phyloP scores from a whole-genome alignment of 148 eudicot genomes.

The Vaccinium myrtillus region DNA sequence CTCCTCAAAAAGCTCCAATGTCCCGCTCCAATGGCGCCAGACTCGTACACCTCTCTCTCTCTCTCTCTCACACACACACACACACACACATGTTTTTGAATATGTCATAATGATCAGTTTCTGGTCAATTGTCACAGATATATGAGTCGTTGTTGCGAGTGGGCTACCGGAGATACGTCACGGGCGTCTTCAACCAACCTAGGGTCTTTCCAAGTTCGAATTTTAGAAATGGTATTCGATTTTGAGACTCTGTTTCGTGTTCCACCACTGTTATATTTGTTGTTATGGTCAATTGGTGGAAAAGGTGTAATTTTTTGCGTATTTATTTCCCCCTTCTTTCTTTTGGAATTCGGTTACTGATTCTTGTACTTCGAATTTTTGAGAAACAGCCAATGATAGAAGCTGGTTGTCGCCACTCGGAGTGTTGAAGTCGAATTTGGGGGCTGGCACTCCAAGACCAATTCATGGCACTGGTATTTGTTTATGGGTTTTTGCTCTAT shows the following conservation, averaged over 20 bases:
- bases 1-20: constrained; percentile 22
- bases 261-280: neutral
- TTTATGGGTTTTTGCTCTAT: neutral
- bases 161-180: constrained; percentile 34
- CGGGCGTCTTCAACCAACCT: constrained; percentile 27
- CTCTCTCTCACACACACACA: neutral
- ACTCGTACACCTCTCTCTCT: constrained; percentile 16
- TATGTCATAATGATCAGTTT: neutral
- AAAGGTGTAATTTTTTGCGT: neutral
- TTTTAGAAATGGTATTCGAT: constrained; percentile 35
- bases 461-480: constrained; percentile 78
- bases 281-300: neutral
- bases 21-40: constrained; percentile 33
- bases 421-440: constrained; percentile 29
- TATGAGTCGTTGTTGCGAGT: constrained; percentile 30
- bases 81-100: too few relatives aligned
- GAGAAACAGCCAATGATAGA: constrained; percentile 22
- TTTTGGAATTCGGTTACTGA: neutral
- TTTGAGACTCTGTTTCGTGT: neutral
- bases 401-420: constrained; percentile 37
- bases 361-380: constrained; percentile 13
- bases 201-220: constrained; percentile 22
- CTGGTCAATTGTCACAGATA: constrained; percentile 30
- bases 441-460: constrained; percentile 39
- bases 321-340: neutral